Conservation (phyloP, 2,329 filamentous ascomycete genomes). For the Nakataea oryzae region DNA sequence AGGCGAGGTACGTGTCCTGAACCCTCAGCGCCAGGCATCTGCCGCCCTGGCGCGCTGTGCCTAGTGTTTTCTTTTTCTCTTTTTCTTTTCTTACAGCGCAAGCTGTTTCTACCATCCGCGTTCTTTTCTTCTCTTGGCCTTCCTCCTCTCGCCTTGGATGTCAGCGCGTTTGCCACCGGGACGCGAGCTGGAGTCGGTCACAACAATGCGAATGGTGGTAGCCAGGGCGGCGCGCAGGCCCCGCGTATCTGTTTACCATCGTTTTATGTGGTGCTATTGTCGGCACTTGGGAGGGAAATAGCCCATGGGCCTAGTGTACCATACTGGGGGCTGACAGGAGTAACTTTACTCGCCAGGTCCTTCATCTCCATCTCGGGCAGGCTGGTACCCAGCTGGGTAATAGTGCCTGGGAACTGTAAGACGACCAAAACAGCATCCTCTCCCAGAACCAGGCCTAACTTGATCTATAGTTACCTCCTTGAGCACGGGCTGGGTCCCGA, state of each 20-base stretch:
- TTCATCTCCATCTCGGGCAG: conserved; percentile 56
- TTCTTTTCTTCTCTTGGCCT: neutral
- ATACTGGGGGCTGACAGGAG: conserved; percentile 3
- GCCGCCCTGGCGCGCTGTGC: neutral
- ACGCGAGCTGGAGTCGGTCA: no score
- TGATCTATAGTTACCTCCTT: conserved; percentile 51
- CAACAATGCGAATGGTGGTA: no score
- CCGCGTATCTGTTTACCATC: no score
- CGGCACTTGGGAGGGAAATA: no score
- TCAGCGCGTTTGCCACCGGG: no score
- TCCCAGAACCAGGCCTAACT: neutral
- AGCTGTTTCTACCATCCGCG: neutral
- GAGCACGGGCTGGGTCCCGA: conserved; percentile 60
- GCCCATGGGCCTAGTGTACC: no score
- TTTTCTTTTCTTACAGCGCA: neutral
- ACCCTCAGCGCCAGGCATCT: neutral
- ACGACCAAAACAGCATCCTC: conserved; percentile 2
- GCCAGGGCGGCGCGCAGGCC: no score
- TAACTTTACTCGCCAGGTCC: conserved; percentile 30
- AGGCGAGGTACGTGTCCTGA: conserved; percentile 38
- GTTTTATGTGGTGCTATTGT: no score
- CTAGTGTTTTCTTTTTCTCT: no score
- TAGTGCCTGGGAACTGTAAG: conserved; percentile 68
- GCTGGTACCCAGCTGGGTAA: conserved; percentile 66
- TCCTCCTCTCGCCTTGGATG: neutral